A percentile compares a stretch with the other conserved stretches of the same genome.
These are phyloP conservation scores for Diospyros lotus DNA, from an alignment of 148 eudicot species.

Conservation along the genomic window DNA sequence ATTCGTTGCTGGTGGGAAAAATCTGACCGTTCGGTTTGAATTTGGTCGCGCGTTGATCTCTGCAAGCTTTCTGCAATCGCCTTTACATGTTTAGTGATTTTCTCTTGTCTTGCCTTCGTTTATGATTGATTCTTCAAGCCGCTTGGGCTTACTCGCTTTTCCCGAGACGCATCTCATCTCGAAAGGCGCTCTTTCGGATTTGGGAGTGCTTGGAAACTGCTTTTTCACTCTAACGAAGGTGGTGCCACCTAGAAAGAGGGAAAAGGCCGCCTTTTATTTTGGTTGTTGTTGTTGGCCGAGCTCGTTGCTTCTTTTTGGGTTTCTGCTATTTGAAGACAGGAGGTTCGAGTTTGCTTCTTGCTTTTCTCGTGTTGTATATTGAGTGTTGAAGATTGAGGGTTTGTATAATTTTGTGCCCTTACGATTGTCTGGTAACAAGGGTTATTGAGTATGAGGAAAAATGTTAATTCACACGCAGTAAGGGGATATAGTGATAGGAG, in stretches of 20 bases:
- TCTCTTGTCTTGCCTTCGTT: neutral
- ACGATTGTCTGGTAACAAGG: neutral
- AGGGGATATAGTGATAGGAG: slow-evolving; percentile 65
- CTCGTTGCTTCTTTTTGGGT: neutral
- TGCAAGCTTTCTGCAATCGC: neutral
- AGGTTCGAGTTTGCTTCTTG: neutral
- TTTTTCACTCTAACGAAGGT: too few species aligned
- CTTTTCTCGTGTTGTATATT: neutral
- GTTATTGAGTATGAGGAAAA: slow-evolving; percentile 54
- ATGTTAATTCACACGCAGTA: slow-evolving; percentile 46
- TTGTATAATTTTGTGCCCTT: neutral
- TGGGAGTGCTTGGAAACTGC: too few species aligned
- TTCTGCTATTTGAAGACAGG: neutral
- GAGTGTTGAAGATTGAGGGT: neutral
- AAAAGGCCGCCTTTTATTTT: neutral
- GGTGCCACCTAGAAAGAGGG: too few species aligned
- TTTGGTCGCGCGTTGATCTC: slow-evolving; percentile 12
- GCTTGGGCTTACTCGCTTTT: neutral
- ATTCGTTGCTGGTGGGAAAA: slow-evolving; percentile 1
- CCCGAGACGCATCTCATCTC: neutral
- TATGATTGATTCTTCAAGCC: neutral
- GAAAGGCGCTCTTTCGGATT: too few species aligned
- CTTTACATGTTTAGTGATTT: neutral
- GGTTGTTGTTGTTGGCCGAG: neutral
- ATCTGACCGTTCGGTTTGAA: neutral